Conservation (phyloP, 148 eudicot genomes). For the Chenopodium quinoa region DNA sequence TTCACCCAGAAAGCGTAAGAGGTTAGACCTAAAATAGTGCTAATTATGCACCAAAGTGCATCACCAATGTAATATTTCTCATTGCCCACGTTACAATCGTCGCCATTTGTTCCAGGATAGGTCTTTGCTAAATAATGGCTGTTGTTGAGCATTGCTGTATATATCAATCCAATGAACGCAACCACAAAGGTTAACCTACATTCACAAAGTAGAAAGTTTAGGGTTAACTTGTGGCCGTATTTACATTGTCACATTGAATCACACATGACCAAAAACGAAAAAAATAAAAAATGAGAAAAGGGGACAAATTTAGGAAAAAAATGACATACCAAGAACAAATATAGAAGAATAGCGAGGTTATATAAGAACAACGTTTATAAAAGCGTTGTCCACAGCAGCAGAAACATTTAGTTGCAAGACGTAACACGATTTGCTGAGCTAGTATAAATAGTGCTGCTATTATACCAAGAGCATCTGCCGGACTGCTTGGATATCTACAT, state of each 20-base stretch:
- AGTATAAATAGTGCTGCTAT: constrained; percentile 17
- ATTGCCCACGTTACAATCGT: not conserved
- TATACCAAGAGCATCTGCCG: constrained; percentile 18
- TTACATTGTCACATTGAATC: not conserved
- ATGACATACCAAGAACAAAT: constrained; percentile 27
- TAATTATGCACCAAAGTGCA: constrained; percentile 29
- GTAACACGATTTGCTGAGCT: constrained; percentile 13
- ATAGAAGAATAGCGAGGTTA: constrained; percentile 18
- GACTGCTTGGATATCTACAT: constrained; percentile 18
- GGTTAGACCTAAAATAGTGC: constrained; percentile 5
- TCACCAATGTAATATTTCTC: constrained; percentile 20
- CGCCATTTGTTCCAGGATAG: not conserved
- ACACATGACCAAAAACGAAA: not conserved
- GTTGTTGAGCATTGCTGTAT: constrained; percentile 18
- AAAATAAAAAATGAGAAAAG: not conserved
- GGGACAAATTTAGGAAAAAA: not conserved
- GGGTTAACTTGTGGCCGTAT: not conserved
- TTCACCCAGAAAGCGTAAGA: constrained; percentile 4
- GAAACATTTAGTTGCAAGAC: constrained; percentile 19
- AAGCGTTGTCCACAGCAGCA: constrained; percentile 20
- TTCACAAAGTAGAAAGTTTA: not conserved
- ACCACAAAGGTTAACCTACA: constrained; percentile 28
- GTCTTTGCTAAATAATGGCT: not conserved
- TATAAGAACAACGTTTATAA: constrained; percentile 4
- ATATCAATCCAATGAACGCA: constrained; percentile 15